These are phyloP conservation scores for Francoa sonchifolia DNA, from an alignment of 441 rosid genomes.

Conservation along the genomic window DNA sequence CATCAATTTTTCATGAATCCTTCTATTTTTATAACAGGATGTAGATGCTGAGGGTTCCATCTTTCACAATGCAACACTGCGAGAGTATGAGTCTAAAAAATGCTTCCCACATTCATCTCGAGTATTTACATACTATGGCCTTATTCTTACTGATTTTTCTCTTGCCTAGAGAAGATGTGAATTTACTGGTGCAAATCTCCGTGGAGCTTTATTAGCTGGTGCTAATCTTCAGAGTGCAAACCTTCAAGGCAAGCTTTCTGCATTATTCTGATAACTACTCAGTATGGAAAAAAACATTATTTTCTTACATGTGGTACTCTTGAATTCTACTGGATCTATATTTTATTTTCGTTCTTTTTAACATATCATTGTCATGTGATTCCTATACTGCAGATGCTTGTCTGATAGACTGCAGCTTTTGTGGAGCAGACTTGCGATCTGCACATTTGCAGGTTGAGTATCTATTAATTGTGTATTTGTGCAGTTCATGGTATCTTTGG, in stretches of 20 bases:
- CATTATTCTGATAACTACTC: neutral
- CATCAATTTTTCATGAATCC: constrained; percentile 5
- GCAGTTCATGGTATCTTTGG: too few relatives aligned
- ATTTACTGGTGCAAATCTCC: constrained; percentile 82
- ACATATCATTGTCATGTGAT: too few relatives aligned
- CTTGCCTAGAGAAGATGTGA: constrained; percentile 78
- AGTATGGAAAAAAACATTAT: too few relatives aligned
- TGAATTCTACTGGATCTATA: neutral
- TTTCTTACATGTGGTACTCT: too few relatives aligned
- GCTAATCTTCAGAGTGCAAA: constrained; percentile 90
- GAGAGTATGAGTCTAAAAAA: constrained; percentile 61
- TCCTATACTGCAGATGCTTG: constrained; percentile 81
- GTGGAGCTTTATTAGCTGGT: constrained; percentile 80
- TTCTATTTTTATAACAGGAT: constrained; percentile 31
- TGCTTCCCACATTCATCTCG: too few relatives aligned
- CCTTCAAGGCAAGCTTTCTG: constrained; percentile 50
- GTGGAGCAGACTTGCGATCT: constrained; percentile 75
- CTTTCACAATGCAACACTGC: constrained; percentile 84
- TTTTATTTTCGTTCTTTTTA: neutral
- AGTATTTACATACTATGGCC: too few relatives aligned
- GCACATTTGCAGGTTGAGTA: constrained; percentile 80
- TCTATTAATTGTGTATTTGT: too few relatives aligned
- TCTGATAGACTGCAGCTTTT: constrained; percentile 70
- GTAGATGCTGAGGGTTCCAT: constrained; percentile 71
- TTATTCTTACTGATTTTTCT: too few relatives aligned